Percentiles rank a stretch among this genome's conserved stretches.
Evolutionary conservation across 345 rosid genomes (phyloP).

Genomic region (Eucalyptus victrix): DNA sequence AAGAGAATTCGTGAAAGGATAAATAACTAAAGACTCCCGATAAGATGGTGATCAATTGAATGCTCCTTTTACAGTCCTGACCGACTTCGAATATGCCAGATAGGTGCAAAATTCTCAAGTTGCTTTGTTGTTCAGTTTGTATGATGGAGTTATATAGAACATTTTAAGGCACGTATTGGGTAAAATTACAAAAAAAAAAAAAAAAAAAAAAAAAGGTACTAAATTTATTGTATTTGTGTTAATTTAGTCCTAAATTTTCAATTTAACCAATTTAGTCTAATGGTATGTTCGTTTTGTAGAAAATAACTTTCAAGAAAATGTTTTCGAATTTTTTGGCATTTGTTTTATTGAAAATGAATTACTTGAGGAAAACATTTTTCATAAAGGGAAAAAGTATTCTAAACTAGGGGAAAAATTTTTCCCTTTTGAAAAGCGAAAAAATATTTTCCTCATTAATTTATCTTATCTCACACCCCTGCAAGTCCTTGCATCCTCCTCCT

Average conservation of each 20-base stretch:
- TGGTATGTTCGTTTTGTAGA: rapidly evolving
- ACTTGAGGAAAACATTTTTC: too few relatives aligned
- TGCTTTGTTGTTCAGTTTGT: background rate
- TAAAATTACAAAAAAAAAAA: too few relatives aligned
- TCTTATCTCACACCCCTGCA: too few relatives aligned
- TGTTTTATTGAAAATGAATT: too few relatives aligned
- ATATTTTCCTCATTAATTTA: too few relatives aligned
- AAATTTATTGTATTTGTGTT: background rate
- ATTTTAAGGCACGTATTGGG: background rate
- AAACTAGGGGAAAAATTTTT: rapidly evolving
- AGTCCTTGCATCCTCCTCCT: too few relatives aligned
- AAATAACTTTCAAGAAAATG: rapidly evolving
- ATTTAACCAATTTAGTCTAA: too few relatives aligned
- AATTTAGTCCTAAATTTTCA: too few relatives aligned
- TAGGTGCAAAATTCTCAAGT: background rate
- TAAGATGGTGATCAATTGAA: background rate
- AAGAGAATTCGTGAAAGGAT: background rate
- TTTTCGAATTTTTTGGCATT: rapidly evolving
- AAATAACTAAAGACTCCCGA: background rate
- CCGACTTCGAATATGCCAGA: background rate
- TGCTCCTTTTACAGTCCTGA: background rate
- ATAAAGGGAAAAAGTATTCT: too few relatives aligned
- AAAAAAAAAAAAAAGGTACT: too few relatives aligned
- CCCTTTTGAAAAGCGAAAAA: too few relatives aligned
- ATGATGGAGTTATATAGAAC: background rate